A percentile compares a stretch with the other conserved stretches of the same genome.
These are phyloP conservation scores for Cyberlindnera maclurae DNA, from an alignment of 805 yeast species.

Conservation along the genomic window DNA sequence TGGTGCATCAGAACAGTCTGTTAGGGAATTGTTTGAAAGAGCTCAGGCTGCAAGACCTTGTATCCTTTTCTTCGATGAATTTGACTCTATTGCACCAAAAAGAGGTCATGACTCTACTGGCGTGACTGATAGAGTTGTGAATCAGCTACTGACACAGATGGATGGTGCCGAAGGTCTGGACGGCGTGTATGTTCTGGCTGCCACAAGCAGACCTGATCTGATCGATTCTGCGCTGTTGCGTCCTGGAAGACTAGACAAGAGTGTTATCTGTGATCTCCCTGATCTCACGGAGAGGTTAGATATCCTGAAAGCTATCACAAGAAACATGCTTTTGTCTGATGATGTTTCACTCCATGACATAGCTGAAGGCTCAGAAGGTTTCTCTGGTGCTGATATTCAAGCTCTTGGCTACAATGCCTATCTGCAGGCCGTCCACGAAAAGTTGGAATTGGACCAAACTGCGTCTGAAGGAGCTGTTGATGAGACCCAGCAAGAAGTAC, in stretches of 20 bases:
- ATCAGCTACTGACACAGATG: conserved; percentile 95
- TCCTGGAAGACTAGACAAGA: conserved; percentile 94
- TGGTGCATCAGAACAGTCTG: conserved; percentile 95
- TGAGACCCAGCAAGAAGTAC: conserved; percentile 10
- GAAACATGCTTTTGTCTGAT: conserved; percentile 49
- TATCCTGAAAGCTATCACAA: conserved; percentile 52
- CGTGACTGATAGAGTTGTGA: conserved; percentile 95
- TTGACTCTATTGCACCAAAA: conserved; percentile 95
- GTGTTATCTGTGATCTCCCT: conserved; percentile 88
- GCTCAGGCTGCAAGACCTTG: conserved; percentile 96
- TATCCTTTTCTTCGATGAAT: conserved; percentile 87
- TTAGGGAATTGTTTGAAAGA: conserved; percentile 85
- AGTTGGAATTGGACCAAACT: conserved; percentile 42
- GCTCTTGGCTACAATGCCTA: conserved; percentile 90
- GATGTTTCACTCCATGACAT: conserved; percentile 46
- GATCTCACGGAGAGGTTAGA: conserved; percentile 60
- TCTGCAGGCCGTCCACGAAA: conserved; percentile 73
- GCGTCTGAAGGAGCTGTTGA: conserved; percentile 18
- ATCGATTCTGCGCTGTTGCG: conserved; percentile 91
- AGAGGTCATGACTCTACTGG: conserved; percentile 98
- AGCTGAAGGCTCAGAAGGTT: conserved; percentile 63
- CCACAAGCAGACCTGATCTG: conserved; percentile 92
- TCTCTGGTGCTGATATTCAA: conserved; percentile 92
- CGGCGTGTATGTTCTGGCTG: conserved; percentile 94
- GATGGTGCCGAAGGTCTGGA: conserved; percentile 98